A percentile compares a stretch with the other conserved stretches of the same genome.
phyloP scores from a whole-genome alignment of 495 filamentous ascomycete genomes.

The Lasiosphaeria miniovina region DNA sequence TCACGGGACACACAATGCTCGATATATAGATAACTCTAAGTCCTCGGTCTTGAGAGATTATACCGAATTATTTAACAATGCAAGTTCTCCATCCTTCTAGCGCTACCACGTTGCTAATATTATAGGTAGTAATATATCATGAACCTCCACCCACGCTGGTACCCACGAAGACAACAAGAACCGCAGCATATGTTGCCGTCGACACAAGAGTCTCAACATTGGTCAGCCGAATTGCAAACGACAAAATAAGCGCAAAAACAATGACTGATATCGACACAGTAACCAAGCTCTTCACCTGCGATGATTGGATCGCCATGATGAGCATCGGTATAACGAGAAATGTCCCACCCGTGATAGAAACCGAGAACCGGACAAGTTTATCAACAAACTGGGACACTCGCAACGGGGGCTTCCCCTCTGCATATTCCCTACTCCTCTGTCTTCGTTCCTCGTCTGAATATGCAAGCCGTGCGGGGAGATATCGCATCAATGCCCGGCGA shows the following conservation, averaged over 20 bases:
- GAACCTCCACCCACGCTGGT: too few relatives aligned
- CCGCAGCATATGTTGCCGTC: conserved; percentile 27
- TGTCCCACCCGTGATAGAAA: conserved; percentile 10
- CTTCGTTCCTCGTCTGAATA: neutral
- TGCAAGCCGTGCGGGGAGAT: neutral
- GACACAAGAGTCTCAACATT: conserved; percentile 24
- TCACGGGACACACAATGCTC: too few relatives aligned
- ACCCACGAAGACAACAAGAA: conserved; percentile 27
- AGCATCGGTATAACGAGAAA: conserved; percentile 20
- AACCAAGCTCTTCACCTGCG: conserved; percentile 18
- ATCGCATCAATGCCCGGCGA: neutral
- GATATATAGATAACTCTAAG: too few relatives aligned
- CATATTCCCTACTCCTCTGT: neutral
- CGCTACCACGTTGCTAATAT: too few relatives aligned
- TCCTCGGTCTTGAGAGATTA: too few relatives aligned
- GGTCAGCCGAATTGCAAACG: conserved; percentile 10
- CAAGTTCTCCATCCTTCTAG: too few relatives aligned
- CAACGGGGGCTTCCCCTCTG: neutral
- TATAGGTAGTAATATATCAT: too few relatives aligned
- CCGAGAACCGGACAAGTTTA: conserved; percentile 5
- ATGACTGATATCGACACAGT: conserved; percentile 19
- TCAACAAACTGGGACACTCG: neutral
- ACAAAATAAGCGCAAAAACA: conserved; percentile 17
- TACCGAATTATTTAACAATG: too few relatives aligned
- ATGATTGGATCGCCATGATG: conserved; percentile 17